Conservation (phyloP, 768 basidiomycete genomes). For the Podaxis sp. region DNA sequence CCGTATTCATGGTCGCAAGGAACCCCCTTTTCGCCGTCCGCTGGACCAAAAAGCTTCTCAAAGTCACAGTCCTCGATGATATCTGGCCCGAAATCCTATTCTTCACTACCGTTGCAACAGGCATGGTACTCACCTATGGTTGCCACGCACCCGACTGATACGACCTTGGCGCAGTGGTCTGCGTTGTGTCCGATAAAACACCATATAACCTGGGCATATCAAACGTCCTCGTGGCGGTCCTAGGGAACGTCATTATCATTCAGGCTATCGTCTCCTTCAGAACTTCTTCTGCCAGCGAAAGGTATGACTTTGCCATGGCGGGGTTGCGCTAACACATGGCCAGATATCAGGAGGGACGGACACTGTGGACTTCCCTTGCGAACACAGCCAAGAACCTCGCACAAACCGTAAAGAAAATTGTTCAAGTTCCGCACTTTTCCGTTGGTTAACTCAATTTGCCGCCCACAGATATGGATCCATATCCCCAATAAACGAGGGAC, state of each 20-base stretch:
- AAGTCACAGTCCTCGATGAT: neutral
- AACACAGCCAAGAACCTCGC: neutral
- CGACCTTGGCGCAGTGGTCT: neutral
- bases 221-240: neutral
- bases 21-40: neutral
- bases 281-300: neutral
- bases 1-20: neutral
- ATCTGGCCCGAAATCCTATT: neutral
- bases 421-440: neutral
- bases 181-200: neutral
- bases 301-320: neutral
- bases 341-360: neutral
- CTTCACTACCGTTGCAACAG: neutral
- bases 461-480: slow-evolving; percentile 15
- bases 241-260: neutral
- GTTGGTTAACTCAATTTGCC: neutral
- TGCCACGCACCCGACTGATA: neutral
- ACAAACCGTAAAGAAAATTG: neutral
- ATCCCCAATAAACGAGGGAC: slow-evolving; percentile 17
- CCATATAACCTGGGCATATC: neutral
- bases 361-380: neutral
- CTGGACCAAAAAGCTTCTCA: neutral
- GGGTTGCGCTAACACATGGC: neutral
- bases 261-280: neutral
- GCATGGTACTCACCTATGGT: neutral